Evolutionary conservation across 495 filamentous ascomycete genomes (phyloP), one percentile per base, ranked within the genome.

Genomic region (Penicillium roqueforti): DNA sequence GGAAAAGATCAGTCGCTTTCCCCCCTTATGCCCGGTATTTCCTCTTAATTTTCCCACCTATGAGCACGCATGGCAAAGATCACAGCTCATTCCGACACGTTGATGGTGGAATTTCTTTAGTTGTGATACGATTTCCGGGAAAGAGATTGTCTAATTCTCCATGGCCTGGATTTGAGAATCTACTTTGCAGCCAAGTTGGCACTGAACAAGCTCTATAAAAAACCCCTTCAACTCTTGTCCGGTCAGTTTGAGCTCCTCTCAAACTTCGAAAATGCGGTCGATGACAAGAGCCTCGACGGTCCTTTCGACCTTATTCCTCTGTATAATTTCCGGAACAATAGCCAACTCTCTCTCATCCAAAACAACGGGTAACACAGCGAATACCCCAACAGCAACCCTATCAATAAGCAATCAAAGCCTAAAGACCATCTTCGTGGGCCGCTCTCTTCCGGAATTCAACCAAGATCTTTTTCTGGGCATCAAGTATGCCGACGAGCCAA

Each of bases 401-500:
- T 26, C 51, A 26, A 42, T 28, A 40, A 47, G 23, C 26, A 58
- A 55, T 9, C 38, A 6, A 16, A 50, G 20, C 16, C 44, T 53
- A 1, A 58, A 64, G 9, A 54, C 58, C 0, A 31, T 66, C 16
- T 71, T 71, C 43, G 50, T 69, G 0, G 68, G 70, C 22, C 66
- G 68, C 13, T 57, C 59, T 3, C 47, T 69, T 26, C 59, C 64
- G 7, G 64, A 69, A 22, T 69, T 69, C 40, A 31, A 63, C 23
- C 70, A 73, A 22, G 62, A 71, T 18, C 19, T 68, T 1, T 71
- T 73, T 45, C 57, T 73, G 5, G 68, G 70, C 14, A 66, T 73
- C 37, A 73, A 71, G 31, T 73, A 67, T 46, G 68, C 70, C 16
- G 55, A 69, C 18, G 11, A 69, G 44, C 68, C 68, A 9, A 37